Base-by-base conservation (phyloP, 805 yeast species). In the Metschnikowia peoriensis region DNA sequence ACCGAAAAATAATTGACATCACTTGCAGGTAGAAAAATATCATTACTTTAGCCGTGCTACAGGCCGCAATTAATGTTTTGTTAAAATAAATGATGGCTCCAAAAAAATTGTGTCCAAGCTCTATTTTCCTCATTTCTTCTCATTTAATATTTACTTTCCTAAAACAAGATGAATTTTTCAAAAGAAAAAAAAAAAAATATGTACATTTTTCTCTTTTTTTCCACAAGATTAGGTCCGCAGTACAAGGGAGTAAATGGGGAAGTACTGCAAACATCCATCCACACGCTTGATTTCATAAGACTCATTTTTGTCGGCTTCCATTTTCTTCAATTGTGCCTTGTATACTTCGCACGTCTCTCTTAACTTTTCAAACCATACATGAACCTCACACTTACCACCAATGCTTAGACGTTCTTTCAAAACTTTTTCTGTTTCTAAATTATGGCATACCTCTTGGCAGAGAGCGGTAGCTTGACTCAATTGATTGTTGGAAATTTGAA, bases 281-380 rank as follows among this genome's bases (percentile, higher is more conserved):
- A 38, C 50, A 2, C 54, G 42, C 34, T 38, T 49, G 41, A 55
- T 22, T 37, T n/a, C 16, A 35, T n/a, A 47, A 8, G 15, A 22
- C 22, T 28, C 34, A 14, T 41, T 35, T 11, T 14, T 22, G 34
- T 41, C 38, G 15, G 43, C 14, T 38, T 45, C 39, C n/a, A 50
- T 16, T 16, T 27, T 46, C 12, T 40, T 37, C 39, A 50, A 41
- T 17, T 50, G 49, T 14, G 49, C 50, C 16, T 50, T 50, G 43
- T 57, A 59, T 16, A 48, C 52, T 17, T 29, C 52, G 27, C 60
- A 56, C n/a, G 62, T 59, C 9, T 46, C 46, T 38, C 32, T 46
- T 37, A 59, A 46, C 29, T 53, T 49, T 16, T 40, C 37, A 44
- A 22, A 48, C 54, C 56, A 56, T 16, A 41, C 42, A 16, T 34